A percentile compares a stretch with the other conserved stretches of the same genome.
These are phyloP conservation scores for Exutisphaerella laricina DNA, from an alignment of 2,329 filamentous ascomycete species.

Conservation along the genomic window DNA sequence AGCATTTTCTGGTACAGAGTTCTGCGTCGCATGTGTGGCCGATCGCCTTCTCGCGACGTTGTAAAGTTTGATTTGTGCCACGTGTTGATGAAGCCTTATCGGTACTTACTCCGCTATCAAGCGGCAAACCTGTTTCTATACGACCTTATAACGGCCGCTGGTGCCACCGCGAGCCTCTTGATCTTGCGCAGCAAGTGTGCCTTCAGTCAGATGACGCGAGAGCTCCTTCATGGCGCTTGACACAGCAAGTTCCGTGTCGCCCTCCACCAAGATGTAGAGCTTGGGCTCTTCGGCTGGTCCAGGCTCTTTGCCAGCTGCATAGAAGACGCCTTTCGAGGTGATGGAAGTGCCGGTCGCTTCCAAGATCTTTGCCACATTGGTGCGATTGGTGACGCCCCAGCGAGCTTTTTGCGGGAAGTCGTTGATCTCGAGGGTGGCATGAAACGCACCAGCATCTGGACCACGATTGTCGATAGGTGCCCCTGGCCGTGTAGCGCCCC, in stretches of 20 bases:
- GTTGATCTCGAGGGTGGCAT: conserved; percentile 97
- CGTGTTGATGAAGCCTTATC: no score
- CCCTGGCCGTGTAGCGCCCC: conserved; percentile 70
- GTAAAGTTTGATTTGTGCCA: no score
- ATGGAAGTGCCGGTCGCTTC: conserved; percentile 93
- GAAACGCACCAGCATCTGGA: conserved; percentile 91
- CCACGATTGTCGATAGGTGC: conserved; percentile 98
- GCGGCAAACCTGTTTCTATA: no score
- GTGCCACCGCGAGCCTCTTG: conserved; percentile 73
- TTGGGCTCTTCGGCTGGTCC: conserved; percentile 74
- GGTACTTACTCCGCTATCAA: no score
- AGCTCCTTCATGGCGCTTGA: conserved; percentile 86
- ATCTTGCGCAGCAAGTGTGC: conserved; percentile 81
- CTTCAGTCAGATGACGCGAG: conserved; percentile 80
- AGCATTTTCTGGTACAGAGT: no score
- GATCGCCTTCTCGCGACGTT: no score
- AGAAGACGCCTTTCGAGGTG: conserved; percentile 93
- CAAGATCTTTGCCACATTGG: conserved; percentile 96
- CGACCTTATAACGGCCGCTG: conserved; percentile 73
- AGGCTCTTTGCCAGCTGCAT: conserved; percentile 74
- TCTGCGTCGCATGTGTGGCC: no score
- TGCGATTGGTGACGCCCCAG: conserved; percentile 97
- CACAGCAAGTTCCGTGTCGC: conserved; percentile 89
- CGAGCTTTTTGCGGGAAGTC: conserved; percentile 98
- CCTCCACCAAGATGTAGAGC: conserved; percentile 95